phyloP scores from a whole-genome alignment of 2,329 filamentous ascomycete species.

The Epichloe typhina region DNA sequence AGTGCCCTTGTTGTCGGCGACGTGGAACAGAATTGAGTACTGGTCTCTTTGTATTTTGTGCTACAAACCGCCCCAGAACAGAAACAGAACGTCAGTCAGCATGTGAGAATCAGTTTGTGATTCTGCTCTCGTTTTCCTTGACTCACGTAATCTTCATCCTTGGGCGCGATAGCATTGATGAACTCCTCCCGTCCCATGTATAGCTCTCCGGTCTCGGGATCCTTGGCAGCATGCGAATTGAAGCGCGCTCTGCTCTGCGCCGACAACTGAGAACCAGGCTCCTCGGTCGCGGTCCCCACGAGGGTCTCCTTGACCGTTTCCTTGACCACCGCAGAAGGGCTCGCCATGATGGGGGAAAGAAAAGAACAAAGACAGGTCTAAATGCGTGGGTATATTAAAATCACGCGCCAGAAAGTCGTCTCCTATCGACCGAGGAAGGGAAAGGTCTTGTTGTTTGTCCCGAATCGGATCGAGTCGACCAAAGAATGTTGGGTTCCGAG shows the following conservation, averaged over 20 bases:
- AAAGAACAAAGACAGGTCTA: background rate
- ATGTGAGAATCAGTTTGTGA: background rate
- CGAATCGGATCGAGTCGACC: background rate
- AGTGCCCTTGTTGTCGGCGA: constrained; percentile 66
- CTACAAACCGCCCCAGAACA: constrained; percentile 31
- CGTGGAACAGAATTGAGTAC: constrained; percentile 82
- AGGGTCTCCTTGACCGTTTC: constrained; percentile 70
- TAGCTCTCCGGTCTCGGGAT: constrained; percentile 61
- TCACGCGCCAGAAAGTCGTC: background rate
- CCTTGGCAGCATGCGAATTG: constrained; percentile 59
- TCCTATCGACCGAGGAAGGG: background rate
- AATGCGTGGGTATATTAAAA: no score
- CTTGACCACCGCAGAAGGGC: constrained; percentile 36
- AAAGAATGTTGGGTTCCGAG: background rate
- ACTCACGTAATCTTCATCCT: constrained; percentile 82
- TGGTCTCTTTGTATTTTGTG: constrained; percentile 97
- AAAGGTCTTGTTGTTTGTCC: background rate
- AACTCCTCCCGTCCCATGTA: constrained; percentile 81
- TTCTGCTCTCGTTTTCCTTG: background rate
- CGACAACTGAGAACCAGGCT: constrained; percentile 47
- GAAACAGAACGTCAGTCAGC: background rate
- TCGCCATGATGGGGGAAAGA: constrained; percentile 19
- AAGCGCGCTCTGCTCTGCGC: constrained; percentile 67
- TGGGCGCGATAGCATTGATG: constrained; percentile 77
- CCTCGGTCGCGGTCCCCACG: constrained; percentile 40